Evolutionary conservation across 1,284 basidiomycete genomes (phyloP), one percentile per base, ranked within the genome.

Genomic region (Ceratobasidium sp.): DNA sequence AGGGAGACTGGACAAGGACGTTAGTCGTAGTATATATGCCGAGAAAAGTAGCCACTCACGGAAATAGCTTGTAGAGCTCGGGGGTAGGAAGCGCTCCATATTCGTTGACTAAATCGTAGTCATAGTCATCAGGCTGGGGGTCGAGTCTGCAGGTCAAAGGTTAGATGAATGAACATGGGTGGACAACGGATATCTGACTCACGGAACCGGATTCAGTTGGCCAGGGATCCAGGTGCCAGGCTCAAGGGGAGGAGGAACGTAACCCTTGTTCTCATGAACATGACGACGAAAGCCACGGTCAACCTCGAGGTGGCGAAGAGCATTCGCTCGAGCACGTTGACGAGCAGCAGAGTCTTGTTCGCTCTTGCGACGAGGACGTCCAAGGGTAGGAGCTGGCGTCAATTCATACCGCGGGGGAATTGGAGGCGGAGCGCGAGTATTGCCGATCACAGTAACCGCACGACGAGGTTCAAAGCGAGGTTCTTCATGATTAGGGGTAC

Each of bases 211-310:
- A 29, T 69, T 69, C 34, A 69, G 31, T 39, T 69, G 66, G 16
- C 66, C 66, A 56, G 66, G 66, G 7, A 69, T 56, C 66, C 66
- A 69, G 24, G 66, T 69, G 16, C 66, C 66, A 19, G 66, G 66
- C 9, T 43, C 24, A 2, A 69, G 66, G 1, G 29, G 37, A 29
- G 48, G 27, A 39, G 66, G 66, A 31, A 54, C 22, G 16, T 41
- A 53, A 27, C 19, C 27, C 29, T 11, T 34, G 37, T 48, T 69
- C 1, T 69, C 66, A 3, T 22, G 24, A 7, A 58, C 66, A 24
- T 58, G n/a, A 13, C 22, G 66, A 39, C 66, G 48, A 22, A 27
- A 37, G 2, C 43, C 66, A 13, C 48, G 64, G 31, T 69, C 48
- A 8, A 14, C 16, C 39, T 69, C 66, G n/a, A 69, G 39, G n/a